Base-by-base conservation (phyloP, 345 rosid genomes). In the Firmiana major region DNA sequence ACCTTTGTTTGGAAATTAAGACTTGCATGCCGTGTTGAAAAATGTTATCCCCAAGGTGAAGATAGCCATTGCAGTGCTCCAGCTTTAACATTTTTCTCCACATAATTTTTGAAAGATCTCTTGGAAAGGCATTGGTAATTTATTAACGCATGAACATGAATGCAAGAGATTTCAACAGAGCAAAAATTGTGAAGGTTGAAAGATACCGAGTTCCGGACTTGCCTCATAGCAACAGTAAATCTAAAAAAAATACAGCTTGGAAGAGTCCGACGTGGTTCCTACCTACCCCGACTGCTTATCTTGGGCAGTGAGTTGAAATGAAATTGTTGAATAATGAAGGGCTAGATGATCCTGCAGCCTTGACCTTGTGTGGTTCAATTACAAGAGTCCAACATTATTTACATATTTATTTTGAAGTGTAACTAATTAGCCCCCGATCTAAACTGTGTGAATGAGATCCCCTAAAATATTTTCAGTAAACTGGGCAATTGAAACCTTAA, bases 401-500 rank as follows among this genome's bases (percentile, higher is more conserved):
- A 75, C 79, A 34, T 9, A 45, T 49, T 76, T 79, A 69, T 34
- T 65, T 68, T 63, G 28, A 26, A 46, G 60, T 28, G 71, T 48
- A 38, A 36, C 4, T 36, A 36, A 36, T 36, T 36, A 36, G 54
- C 38, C n/a, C 57, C 40, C 0, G 3, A 46, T 69, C 40, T 48
- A 49, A 15, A 16, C 40, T 31, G 34, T 31, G 34, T 46, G 45
- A 24, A 66, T 17, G 24, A 38, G 73, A 59, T 6, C 66, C 28
- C 48, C 78, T 73, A 55, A 59, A 75, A 80, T 31, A 67, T 36
- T 66, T 66, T 79, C 43, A 80, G 31, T 16, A 77, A 45, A 5
- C 59, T 63, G 8, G 97, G 94, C n/a, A 89, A 55, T 75, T 54
- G 59, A 74, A 96, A 72, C 57, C 98, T 83, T 71, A 92, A 81